Conservation (phyloP, 495 filamentous ascomycete species). For the Sporormia fimetaria region DNA sequence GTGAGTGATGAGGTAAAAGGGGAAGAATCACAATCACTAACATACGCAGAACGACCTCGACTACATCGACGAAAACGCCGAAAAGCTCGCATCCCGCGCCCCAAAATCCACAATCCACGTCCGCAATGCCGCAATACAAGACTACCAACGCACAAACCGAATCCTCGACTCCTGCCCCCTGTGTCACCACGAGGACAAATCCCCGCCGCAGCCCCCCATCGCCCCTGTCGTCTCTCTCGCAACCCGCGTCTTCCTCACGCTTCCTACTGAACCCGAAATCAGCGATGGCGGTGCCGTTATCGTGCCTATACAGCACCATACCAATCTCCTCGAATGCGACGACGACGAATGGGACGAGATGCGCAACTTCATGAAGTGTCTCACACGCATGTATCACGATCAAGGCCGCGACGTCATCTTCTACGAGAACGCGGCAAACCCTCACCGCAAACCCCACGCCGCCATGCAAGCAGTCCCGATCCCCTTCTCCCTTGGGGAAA, state of each 20-base stretch:
- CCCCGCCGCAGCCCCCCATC: conserved; percentile 53
- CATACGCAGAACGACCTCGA: conserved; percentile 64
- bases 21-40: conserved; percentile 27
- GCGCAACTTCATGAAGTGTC: conserved; percentile 94
- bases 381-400: conserved; percentile 85
- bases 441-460: conserved; percentile 68
- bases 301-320: conserved; percentile 77
- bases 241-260: conserved; percentile 75
- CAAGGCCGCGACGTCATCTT: conserved; percentile 87
- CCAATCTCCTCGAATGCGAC: conserved; percentile 89
- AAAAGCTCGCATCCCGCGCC: conserved; percentile 78
- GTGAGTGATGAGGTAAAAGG: conserved; percentile 32
- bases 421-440: conserved; percentile 89
- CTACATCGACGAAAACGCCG: conserved; percentile 94
- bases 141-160: conserved; percentile 81
- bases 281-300: conserved; percentile 74
- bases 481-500: conserved; percentile 76
- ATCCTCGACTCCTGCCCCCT: conserved; percentile 83
- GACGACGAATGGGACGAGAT: conserved; percentile 99
- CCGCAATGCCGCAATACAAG: conserved; percentile 74
- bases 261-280: conserved; percentile 84
- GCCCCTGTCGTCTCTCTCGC: conserved; percentile 84
- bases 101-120: conserved; percentile 81
- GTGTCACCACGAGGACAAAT: conserved; percentile 83
- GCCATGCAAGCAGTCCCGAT: conserved; percentile 78